Conservation (phyloP, 371 early-diverging fungal genomes). For the Mucor circinelloides region DNA sequence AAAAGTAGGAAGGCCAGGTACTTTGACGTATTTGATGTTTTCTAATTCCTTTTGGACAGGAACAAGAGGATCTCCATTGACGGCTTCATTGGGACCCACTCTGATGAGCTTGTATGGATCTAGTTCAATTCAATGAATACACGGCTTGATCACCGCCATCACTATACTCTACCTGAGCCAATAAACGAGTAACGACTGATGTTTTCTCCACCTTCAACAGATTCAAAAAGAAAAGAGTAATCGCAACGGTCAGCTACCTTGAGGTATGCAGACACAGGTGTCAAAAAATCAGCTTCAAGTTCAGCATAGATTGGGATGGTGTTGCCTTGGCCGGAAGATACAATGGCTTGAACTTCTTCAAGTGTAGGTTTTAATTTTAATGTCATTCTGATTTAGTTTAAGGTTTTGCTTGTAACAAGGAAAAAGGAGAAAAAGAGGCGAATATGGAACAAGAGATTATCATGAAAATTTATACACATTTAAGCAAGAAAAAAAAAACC, state of each 20-base stretch:
- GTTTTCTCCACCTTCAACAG: conserved; percentile 93
- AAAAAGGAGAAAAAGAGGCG: neutral
- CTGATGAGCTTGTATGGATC: conserved; percentile 86
- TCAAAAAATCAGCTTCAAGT: conserved; percentile 89
- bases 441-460: neutral
- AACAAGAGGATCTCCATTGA: conserved; percentile 87
- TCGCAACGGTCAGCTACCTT: conserved; percentile 78
- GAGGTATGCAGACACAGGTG: conserved; percentile 96
- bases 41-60: conserved; percentile 84
- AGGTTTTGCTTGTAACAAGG: neutral
- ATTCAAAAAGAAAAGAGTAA: conserved; percentile 93
- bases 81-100: conserved; percentile 70
- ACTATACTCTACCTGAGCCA: conserved; percentile 75
- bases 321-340: conserved; percentile 69
- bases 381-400: conserved; percentile 20
- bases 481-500: neutral
- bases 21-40: conserved; percentile 72
- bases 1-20: conserved; percentile 86
- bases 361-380: conserved; percentile 66
- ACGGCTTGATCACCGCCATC: no score
- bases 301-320: conserved; percentile 88
- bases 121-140: conserved; percentile 23
- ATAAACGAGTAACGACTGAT: conserved; percentile 95
- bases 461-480: neutral
- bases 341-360: conserved; percentile 68